Evolutionary conservation across 106 monocot genomes (phyloP).

Genomic region (Platanthera guangdongensis): DNA sequence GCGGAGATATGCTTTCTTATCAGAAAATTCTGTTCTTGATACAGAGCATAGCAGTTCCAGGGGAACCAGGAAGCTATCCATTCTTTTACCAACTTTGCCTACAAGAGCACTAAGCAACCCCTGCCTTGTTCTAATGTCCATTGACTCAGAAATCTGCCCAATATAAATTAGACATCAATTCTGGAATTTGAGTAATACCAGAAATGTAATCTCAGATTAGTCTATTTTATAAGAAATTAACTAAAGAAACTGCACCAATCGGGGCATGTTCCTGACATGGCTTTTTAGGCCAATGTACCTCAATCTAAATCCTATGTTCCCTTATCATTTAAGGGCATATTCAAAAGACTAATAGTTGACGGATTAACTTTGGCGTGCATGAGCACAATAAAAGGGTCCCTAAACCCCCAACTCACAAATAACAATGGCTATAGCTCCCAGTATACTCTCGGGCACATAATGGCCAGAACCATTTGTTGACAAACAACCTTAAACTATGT

Average conservation of each 20-base stretch:
- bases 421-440: not conserved
- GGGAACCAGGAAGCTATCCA: constrained; percentile 90
- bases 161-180: not conserved
- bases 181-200: not conserved
- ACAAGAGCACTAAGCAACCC: constrained; percentile 88
- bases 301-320: not conserved
- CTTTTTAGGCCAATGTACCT: not conserved
- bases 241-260: not conserved
- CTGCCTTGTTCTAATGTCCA: constrained; percentile 92
- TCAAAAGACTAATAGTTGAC: not conserved
- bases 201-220: not conserved
- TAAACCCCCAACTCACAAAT: not conserved
- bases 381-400: no score
- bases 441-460: not conserved
- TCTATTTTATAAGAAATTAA: no score
- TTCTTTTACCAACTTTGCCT: constrained; percentile 81
- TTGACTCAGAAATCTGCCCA: constrained; percentile 69
- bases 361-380: no score
- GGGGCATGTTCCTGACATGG: not conserved
- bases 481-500: not conserved
- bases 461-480: not conserved
- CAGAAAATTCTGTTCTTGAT: constrained; percentile 87
- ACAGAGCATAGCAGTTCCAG: constrained; percentile 77
- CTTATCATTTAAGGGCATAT: not conserved
- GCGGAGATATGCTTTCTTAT: constrained; percentile 79